A percentile compares a stretch with the other conserved stretches of the same genome.
phyloP scores from a whole-genome alignment of 345 rosid genomes.

The Pelargonium nanum region DNA sequence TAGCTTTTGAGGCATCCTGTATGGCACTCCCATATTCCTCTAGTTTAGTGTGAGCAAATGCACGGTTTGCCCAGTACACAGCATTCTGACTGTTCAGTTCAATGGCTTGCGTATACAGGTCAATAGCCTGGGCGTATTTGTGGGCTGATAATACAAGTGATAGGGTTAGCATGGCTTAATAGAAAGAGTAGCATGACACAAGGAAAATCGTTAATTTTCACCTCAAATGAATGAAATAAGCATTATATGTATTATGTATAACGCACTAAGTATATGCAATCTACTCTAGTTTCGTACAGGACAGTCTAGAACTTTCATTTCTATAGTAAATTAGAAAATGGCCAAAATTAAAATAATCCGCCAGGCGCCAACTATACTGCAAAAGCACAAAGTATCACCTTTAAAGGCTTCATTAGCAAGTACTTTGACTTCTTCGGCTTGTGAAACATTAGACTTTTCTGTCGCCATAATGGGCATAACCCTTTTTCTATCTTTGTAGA shows the following conservation, averaged over 20 bases:
- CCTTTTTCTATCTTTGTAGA: neutral
- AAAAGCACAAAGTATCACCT: conserved; percentile 14
- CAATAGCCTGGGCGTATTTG: conserved; percentile 2
- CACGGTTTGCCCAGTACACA: conserved; percentile 8
- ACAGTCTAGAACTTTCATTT: neutral
- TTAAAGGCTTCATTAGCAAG: conserved; percentile 44
- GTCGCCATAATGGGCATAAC: conserved; percentile 16
- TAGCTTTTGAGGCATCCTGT: conserved; percentile 3
- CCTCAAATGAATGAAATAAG: neutral
- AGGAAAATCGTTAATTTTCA: neutral
- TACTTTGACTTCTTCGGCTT: conserved; percentile 33
- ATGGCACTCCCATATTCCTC: conserved; percentile 12
- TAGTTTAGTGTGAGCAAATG: neutral
- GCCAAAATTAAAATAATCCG: neutral
- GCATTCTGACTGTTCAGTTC: neutral
- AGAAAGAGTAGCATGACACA: neutral
- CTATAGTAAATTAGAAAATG: neutral
- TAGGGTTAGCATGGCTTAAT: neutral
- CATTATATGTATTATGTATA: neutral
- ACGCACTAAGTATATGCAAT: neutral
- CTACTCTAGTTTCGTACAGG: neutral
- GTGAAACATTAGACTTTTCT: conserved; percentile 25
- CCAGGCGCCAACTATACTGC: neutral
- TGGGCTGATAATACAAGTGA: neutral
- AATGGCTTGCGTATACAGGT: conserved; percentile 5